Evolutionary conservation across 169 alveolate species (phyloP).

Genomic region (Miamiensis avidus): DNA sequence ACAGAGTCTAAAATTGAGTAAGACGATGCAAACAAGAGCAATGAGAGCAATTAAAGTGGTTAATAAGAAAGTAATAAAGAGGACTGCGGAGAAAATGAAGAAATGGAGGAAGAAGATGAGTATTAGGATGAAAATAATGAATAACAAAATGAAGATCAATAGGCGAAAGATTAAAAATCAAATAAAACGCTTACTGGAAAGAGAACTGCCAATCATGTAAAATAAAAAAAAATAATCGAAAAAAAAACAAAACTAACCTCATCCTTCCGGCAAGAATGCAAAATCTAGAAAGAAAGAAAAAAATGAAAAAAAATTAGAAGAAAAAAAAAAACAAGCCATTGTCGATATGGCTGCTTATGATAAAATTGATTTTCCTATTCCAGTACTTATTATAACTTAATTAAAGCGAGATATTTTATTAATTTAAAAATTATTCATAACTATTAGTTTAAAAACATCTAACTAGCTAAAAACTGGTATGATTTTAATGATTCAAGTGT

Average conservation of each 20-base stretch:
- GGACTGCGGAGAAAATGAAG: constrained; percentile 2
- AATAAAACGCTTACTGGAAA: neutral
- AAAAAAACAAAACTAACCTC: too few species aligned
- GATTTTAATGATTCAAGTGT: constrained; percentile 80
- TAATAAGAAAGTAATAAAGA: constrained; percentile 37
- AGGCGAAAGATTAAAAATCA: neutral
- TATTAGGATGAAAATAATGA: constrained; percentile 1
- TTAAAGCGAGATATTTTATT: too few species aligned
- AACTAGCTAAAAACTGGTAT: constrained; percentile 73
- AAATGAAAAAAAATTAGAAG: constrained; percentile 11
- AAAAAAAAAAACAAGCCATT: constrained; percentile 14
- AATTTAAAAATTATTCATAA: too few species aligned
- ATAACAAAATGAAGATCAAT: constrained; percentile 17
- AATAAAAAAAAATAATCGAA: too few species aligned
- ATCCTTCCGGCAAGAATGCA: neutral
- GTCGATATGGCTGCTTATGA: constrained; percentile 33
- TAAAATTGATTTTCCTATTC: constrained; percentile 67
- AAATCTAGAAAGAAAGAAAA: constrained; percentile 8
- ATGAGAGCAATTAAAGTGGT: constrained; percentile 23
- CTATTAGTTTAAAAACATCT: constrained; percentile 60
- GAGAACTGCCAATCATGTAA: too few species aligned
- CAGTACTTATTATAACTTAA: too few species aligned
- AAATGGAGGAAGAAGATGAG: constrained; percentile 18
- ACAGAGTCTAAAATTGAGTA: neutral
- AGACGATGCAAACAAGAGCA: constrained; percentile 24